A percentile compares a stretch with the other conserved stretches of the same genome.
Conservation (phyloP, 2,329 filamentous ascomycete genomes). For the Hypoxylon sp. region DNA sequence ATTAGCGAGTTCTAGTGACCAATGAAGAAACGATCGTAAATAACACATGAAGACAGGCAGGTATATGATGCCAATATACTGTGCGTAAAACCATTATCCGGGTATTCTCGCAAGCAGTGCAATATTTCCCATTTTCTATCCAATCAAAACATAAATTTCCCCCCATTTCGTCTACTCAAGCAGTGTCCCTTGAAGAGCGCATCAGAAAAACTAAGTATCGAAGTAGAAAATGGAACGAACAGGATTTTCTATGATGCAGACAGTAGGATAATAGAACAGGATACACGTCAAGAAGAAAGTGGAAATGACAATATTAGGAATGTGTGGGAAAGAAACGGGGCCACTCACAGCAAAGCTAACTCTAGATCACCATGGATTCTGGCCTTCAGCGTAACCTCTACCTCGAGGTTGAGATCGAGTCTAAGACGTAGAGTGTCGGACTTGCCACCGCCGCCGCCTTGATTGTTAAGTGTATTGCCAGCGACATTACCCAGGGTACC, state of each 20-base stretch:
- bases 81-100: background rate
- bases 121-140: slow-evolving; percentile 1
- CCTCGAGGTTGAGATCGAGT: slow-evolving; percentile 84
- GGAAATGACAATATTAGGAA: background rate
- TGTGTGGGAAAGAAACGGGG: slow-evolving; percentile 5
- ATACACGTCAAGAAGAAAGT: background rate
- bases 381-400: slow-evolving; percentile 89
- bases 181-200: slow-evolving; percentile 48
- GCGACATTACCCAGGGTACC: slow-evolving; percentile 50
- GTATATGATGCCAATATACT: slow-evolving; percentile 24
- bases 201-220: slow-evolving; percentile 42
- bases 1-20: slow-evolving; percentile 36
- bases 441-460: slow-evolving; percentile 55
- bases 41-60: background rate
- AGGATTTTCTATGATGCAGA: slow-evolving; percentile 4
- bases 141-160: slow-evolving; percentile 25
- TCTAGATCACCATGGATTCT: slow-evolving; percentile 88
- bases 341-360: slow-evolving; percentile 74
- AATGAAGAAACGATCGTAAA: background rate
- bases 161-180: slow-evolving; percentile 39
- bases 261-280: slow-evolving; percentile 8
- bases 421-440: slow-evolving; percentile 78
- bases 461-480: slow-evolving; percentile 45
- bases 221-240: background rate
- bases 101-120: slow-evolving; percentile 15